A percentile compares a stretch with the other conserved stretches of the same genome.
Conservation (phyloP, 768 basidiomycete genomes). For the Daedaleopsis sinensis region DNA sequence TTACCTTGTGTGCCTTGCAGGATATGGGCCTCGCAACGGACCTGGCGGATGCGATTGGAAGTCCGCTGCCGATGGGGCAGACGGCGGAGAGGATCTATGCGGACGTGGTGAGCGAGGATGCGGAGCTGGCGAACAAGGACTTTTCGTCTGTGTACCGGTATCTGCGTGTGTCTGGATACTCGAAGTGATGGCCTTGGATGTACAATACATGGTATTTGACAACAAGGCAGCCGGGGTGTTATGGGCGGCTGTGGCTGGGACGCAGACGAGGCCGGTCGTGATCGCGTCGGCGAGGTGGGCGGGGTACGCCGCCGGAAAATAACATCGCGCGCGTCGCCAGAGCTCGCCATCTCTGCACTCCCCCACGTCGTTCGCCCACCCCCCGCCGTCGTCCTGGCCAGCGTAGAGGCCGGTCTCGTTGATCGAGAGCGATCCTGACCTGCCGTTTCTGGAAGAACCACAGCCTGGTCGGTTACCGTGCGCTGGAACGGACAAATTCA, state of each 20-base stretch:
- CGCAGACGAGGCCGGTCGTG: background rate
- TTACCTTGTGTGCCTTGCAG: constrained; percentile 39
- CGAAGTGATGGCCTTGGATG: constrained; percentile 4
- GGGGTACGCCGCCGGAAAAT: background rate
- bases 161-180: constrained; percentile 41
- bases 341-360: constrained; percentile 3
- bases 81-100: constrained; percentile 67
- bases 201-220: background rate
- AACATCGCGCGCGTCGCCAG: background rate
- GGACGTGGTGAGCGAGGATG: constrained; percentile 51
- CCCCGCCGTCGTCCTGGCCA: constrained; percentile 8
- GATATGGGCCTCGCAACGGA: constrained; percentile 83
- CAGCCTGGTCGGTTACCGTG: constrained; percentile 13
- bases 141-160: constrained; percentile 82
- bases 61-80: constrained; percentile 65
- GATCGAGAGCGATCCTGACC: constrained; percentile 5
- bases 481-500: constrained; percentile 12
- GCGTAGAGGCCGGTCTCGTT: constrained; percentile 7
- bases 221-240: background rate
- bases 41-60: constrained; percentile 52
- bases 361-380: constrained; percentile 1
- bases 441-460: constrained; percentile 18
- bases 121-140: constrained; percentile 69
- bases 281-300: background rate
- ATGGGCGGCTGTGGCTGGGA: constrained; percentile 1